Evolutionary conservation across 805 yeast species (phyloP).

Genomic region (Candida sanyiensis): DNA sequence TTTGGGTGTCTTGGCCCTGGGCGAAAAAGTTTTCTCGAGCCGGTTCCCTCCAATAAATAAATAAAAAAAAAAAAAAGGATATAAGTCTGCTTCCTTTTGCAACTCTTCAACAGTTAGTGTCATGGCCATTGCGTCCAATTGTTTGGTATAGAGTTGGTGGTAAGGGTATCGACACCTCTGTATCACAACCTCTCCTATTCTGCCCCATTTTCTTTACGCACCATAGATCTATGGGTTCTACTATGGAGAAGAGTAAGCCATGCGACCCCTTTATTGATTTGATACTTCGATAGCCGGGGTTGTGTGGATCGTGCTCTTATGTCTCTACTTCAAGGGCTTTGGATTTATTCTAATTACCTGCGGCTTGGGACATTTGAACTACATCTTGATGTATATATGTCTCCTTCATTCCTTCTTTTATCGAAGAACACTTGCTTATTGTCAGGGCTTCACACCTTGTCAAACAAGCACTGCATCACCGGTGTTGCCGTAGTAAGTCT

Average conservation of each 20-base stretch:
- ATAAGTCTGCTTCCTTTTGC: background rate
- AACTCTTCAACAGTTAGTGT: background rate
- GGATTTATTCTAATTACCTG: conserved; percentile 1
- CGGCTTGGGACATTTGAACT: conserved; percentile 4
- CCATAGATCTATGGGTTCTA: conserved; percentile 54
- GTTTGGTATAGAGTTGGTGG: background rate
- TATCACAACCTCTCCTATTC: conserved; percentile 46
- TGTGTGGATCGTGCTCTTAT: conserved; percentile 10
- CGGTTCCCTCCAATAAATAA: too few species aligned
- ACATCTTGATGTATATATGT: conserved; percentile 3
- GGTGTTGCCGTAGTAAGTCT: too few species aligned
- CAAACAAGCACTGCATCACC: too few species aligned
- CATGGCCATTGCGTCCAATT: background rate
- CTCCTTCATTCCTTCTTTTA: too few species aligned
- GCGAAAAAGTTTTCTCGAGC: background rate
- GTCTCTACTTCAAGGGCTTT: conserved; percentile 3
- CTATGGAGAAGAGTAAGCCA: conserved; percentile 60
- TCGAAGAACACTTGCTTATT: too few species aligned
- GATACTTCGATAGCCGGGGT: conserved; percentile 9
- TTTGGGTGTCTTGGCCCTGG: background rate
- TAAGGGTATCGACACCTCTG: conserved; percentile 3
- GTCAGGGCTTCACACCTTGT: too few species aligned
- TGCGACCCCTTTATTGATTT: conserved; percentile 13
- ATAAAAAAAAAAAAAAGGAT: too few species aligned
- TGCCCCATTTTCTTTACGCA: conserved; percentile 48